Base-by-base conservation (phyloP, 148 eudicot species). In the Rhododendron griersonianum region DNA sequence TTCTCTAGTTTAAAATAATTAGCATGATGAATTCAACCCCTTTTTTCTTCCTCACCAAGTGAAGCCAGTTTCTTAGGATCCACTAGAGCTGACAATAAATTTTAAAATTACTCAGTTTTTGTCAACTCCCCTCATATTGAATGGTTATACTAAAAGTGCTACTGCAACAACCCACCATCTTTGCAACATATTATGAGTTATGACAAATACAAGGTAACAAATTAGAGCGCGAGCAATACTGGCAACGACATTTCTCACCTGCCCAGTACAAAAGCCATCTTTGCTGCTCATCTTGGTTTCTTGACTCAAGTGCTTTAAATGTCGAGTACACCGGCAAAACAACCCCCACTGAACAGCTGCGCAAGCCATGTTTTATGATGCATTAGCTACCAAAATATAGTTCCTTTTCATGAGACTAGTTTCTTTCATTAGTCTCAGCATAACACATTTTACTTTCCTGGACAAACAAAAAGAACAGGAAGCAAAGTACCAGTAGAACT, bases 181-280 rank as follows among this genome's bases (percentile, higher is more conserved):
- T 83, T 45, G 77, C 63, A 76, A 83, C 82, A 71, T 30, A 71
- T 45, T 15, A 2, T 1, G 4, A 57, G 41, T 45, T 15, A 2
- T 4, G 4, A 57, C 16, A 21, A 30, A 18, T 47, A 39, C 3
- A n/a, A 85, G 23, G 2, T 25, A 85, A 44, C 44, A 37, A 57
- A 28, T 41, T 80, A 28, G 47, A 37, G 53, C 33, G 13, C 5
- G 21, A 71, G 83, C 39, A 55, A 41, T 35, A 80, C 23, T 16
- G 71, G 61, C 81, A 78, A 84, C 48, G 45, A 81, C 21, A 67
- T 59, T 51, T 82, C 94, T 86, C 85, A 97, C 99, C 99, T 92
- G 98, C 95, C 99, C 99, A 97, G 84, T 97, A 97, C 67, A 94
- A 45, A 87, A 97, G 98, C 91, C 95, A 93, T 84, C 86, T 95